Evolutionary conservation across 2,329 filamentous ascomycete genomes (phyloP).

Genomic region (Pyrenophora tritici-repentis): DNA sequence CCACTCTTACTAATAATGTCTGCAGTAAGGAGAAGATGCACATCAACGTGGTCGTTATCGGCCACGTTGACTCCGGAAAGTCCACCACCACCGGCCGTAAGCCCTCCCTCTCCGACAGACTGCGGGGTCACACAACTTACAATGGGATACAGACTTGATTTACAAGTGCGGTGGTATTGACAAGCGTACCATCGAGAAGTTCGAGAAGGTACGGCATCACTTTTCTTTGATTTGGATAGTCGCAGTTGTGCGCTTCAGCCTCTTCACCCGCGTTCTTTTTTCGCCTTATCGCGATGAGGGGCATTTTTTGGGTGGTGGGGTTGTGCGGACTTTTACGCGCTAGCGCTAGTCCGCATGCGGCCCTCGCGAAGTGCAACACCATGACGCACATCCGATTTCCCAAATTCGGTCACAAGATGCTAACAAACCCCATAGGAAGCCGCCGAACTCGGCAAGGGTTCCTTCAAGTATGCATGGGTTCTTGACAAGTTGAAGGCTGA

Average conservation of each 20-base stretch:
- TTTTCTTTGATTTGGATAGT: constrained; percentile 22
- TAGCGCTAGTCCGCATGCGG: constrained; percentile 41
- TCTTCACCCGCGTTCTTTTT: constrained; percentile 36
- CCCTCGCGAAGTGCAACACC: constrained; percentile 38
- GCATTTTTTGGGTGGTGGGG: constrained; percentile 47
- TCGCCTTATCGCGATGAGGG: constrained; percentile 44
- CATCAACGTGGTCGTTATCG: constrained; percentile 96
- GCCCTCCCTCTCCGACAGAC: constrained; percentile 46
- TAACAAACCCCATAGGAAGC: constrained; percentile 73
- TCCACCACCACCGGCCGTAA: constrained; percentile 89
- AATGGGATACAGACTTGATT: constrained; percentile 79
- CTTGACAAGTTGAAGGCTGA: constrained; percentile 99
- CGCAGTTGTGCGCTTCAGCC: constrained; percentile 22
- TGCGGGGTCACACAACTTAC: constrained; percentile 37
- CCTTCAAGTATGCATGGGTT: constrained; percentile 99
- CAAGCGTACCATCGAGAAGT: constrained; percentile 99
- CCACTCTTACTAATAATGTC: constrained; percentile 39
- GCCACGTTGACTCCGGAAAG: constrained; percentile 99
- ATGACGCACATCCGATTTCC: constrained; percentile 37
- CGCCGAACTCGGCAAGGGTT: constrained; percentile 98
- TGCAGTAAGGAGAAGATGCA: constrained; percentile 92
- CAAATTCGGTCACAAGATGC: constrained; percentile 20
- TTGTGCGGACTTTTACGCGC: constrained; percentile 46
- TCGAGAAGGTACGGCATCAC: constrained; percentile 86
- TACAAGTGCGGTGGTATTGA: constrained; percentile 99